phyloP scores from a whole-genome alignment of 176 grass and related monocot genomes.

The Phyllostachys edulis region DNA sequence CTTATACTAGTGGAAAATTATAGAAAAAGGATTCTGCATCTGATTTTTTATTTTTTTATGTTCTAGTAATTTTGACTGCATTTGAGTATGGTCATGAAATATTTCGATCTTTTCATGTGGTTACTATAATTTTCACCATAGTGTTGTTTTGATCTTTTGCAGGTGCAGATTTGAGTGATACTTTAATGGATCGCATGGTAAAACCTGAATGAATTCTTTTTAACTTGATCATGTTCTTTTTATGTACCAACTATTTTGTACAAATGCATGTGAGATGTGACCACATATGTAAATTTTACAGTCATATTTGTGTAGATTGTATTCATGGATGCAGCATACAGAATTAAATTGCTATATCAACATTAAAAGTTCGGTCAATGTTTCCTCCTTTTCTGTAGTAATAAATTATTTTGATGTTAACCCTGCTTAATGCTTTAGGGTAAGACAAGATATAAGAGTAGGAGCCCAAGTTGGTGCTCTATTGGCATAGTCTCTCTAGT shows the following conservation, averaged over 20 bases:
- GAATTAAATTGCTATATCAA: slow-evolving; percentile 1
- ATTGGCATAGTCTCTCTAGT: slow-evolving; percentile 5
- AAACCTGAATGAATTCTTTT: slow-evolving; percentile 20
- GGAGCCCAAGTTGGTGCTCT: neutral
- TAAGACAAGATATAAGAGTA: neutral
- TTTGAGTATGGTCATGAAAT: neutral
- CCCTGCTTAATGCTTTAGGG: too few species aligned
- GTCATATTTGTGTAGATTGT: neutral
- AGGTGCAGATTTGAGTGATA: slow-evolving; percentile 96
- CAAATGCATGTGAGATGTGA: slow-evolving; percentile 3
- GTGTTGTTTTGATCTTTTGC: slow-evolving; percentile 39
- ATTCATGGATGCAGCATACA: neutral
- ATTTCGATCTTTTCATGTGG: neutral
- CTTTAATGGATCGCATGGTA: slow-evolving; percentile 98
- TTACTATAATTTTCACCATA: slow-evolving; percentile 24
- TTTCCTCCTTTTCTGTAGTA: slow-evolving; percentile 3
- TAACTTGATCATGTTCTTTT: slow-evolving; percentile 3
- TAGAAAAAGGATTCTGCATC: neutral
- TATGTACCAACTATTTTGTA: neutral
- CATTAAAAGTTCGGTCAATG: neutral
- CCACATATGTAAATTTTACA: neutral
- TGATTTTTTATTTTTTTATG: neutral
- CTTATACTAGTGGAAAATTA: neutral
- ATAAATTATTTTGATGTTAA: too few species aligned
- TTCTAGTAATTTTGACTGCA: neutral